A percentile compares a stretch with the other conserved stretches of the same genome.
phyloP scores from a whole-genome alignment of 177 flowering plant species.

The Telopea speciosissima region DNA sequence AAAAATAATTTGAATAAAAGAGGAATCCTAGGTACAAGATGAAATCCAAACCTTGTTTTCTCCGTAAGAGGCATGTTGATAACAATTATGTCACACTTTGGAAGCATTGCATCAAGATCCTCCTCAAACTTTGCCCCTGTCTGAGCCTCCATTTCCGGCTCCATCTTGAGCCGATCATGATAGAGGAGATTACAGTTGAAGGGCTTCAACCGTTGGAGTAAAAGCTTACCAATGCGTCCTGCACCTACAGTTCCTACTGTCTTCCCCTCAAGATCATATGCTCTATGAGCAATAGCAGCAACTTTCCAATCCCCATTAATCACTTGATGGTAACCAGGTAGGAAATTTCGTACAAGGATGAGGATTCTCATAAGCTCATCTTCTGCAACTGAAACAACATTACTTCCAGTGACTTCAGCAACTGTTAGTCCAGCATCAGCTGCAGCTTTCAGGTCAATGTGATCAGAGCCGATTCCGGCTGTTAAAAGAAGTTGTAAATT shows the following conservation, averaged over 20 bases:
- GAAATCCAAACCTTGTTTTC: slow-evolving; percentile 66
- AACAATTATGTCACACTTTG: slow-evolving; percentile 85
- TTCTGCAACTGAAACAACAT: slow-evolving; percentile 92
- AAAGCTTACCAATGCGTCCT: slow-evolving; percentile 84
- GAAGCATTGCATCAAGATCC: slow-evolving; percentile 85
- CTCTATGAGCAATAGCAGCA: slow-evolving; percentile 70
- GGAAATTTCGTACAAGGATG: slow-evolving; percentile 82
- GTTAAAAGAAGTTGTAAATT: slow-evolving; percentile 85
- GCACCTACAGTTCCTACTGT: slow-evolving; percentile 93
- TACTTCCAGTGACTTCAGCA: slow-evolving; percentile 98
- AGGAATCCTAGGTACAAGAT: background rate
- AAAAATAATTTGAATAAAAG: too few relatives aligned
- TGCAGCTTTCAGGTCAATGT: slow-evolving; percentile 87
- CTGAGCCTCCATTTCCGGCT: slow-evolving; percentile 64
- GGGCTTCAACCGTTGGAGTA: slow-evolving; percentile 88
- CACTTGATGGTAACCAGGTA: slow-evolving; percentile 85
- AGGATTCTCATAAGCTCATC: slow-evolving; percentile 97
- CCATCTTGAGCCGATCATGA: slow-evolving; percentile 83
- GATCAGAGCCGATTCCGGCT: slow-evolving; percentile 99
- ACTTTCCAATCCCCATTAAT: slow-evolving; percentile 92
- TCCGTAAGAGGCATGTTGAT: slow-evolving; percentile 91
- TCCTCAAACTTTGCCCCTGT: slow-evolving; percentile 81
- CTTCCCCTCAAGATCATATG: slow-evolving; percentile 96
- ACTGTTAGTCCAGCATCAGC: slow-evolving; percentile 95
- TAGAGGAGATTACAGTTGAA: slow-evolving; percentile 88